A percentile compares a stretch with the other conserved stretches of the same genome.
These are phyloP conservation scores for Russula brevipes DNA, from an alignment of 768 basidiomycete species.

Conservation along the genomic window DNA sequence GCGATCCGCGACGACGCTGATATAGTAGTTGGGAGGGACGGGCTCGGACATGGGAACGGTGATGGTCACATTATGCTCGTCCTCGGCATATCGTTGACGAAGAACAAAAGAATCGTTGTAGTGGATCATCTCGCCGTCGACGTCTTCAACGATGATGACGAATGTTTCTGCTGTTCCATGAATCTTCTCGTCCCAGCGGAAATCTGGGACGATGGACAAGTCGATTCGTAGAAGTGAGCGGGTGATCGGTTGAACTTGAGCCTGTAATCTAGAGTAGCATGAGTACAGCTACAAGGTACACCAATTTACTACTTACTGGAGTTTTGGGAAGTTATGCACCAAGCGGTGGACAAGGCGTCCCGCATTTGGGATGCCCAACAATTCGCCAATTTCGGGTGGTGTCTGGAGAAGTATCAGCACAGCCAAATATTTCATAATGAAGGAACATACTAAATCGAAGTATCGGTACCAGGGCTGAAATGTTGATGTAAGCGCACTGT, in stretches of 20 bases:
- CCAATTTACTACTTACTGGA: conserved; percentile 52
- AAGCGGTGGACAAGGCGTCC: conserved; percentile 87
- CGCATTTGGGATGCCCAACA: conserved; percentile 90
- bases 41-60: conserved; percentile 97
- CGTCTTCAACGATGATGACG: conserved; percentile 92
- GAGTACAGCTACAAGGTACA: neutral
- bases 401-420: conserved; percentile 34
- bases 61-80: conserved; percentile 91
- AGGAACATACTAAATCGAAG: conserved; percentile 66
- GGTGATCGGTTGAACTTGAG: conserved; percentile 95
- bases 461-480: conserved; percentile 95
- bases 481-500: neutral
- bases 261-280: conserved; percentile 58
- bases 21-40: conserved; percentile 97
- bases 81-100: conserved; percentile 85
- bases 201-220: conserved; percentile 93
- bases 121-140: conserved; percentile 93
- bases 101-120: conserved; percentile 94
- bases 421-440: neutral
- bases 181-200: conserved; percentile 95
- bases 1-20: conserved; percentile 88
- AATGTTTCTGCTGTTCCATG: conserved; percentile 88
- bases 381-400: conserved; percentile 90
- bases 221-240: conserved; percentile 89
- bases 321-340: conserved; percentile 94